A percentile compares a stretch with the other conserved stretches of the same genome.
Conservation (phyloP, 139 green algal species). For the Chlamydomonas sp. region DNA sequence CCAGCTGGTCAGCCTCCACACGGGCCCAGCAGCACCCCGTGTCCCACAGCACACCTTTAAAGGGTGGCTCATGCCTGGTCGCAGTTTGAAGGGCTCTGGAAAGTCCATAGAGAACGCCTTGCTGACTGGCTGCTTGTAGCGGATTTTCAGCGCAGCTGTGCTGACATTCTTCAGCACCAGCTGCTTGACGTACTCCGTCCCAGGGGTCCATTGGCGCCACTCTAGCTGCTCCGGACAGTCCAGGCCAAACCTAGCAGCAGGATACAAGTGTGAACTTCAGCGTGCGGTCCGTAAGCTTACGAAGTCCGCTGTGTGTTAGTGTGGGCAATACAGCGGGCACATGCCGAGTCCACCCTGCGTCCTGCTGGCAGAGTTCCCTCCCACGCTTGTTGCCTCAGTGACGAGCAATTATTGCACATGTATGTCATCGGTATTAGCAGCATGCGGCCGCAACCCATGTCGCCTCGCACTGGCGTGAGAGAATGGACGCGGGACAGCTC, state of each 20-base stretch:
- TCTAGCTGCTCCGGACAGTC: conserved; percentile 70
- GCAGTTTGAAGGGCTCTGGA: conserved; percentile 72
- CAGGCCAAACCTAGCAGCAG: conserved; percentile 64
- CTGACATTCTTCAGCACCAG: conserved; percentile 77
- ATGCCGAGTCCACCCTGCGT: no score
- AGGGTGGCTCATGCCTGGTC: conserved; percentile 71
- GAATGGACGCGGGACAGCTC: no score
- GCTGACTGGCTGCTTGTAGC: conserved; percentile 66
- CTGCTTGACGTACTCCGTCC: conserved; percentile 67
- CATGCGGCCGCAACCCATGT: no score
- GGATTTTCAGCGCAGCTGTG: conserved; percentile 62
- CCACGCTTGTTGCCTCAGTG: no score
- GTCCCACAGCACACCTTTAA: conserved; percentile 53
- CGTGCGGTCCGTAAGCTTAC: no score
- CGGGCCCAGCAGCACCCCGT: neutral
- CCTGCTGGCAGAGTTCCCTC: no score
- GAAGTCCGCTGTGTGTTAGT: no score
- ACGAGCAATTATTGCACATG: no score
- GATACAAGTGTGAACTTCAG: no score
- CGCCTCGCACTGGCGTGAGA: no score
- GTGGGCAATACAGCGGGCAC: no score
- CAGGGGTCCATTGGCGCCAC: conserved; percentile 74
- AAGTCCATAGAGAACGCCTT: conserved; percentile 83
- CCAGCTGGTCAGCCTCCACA: neutral
- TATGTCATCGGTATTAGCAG: no score